phyloP scores from a whole-genome alignment of 345 rosid genomes.

The Citropsis articulata region DNA sequence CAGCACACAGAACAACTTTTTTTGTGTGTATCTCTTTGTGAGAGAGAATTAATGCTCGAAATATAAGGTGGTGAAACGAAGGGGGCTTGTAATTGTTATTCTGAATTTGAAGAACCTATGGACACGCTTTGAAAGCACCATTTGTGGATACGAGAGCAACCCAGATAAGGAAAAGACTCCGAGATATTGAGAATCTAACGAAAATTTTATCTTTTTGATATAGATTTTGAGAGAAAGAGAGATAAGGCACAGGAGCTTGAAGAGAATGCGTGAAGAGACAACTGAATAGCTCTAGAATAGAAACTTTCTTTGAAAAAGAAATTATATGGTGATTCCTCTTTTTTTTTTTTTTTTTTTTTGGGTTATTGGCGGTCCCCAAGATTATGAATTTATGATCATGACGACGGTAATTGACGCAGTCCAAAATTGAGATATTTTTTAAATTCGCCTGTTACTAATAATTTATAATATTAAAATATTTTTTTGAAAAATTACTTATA shows the following conservation, averaged over 20 bases:
- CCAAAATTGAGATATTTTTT: neutral
- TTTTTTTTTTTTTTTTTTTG: neutral
- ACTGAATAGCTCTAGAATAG: neutral
- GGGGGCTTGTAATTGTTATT: neutral
- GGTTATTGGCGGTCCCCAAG: neutral
- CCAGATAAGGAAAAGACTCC: neutral
- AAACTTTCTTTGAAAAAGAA: neutral
- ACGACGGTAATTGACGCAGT: neutral
- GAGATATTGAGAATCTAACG: slow-evolving; percentile 3
- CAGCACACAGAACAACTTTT: slow-evolving; percentile 15
- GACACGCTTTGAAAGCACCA: slow-evolving; percentile 50
- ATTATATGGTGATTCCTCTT: neutral
- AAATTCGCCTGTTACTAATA: no score
- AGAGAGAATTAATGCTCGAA: slow-evolving; percentile 12
- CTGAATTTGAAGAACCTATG: slow-evolving; percentile 82
- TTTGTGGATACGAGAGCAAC: slow-evolving; percentile 41
- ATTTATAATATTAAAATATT: no score
- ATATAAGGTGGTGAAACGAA: neutral
- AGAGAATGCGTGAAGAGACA: neutral
- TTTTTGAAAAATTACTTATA: no score
- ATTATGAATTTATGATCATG: neutral
- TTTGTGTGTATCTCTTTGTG: neutral
- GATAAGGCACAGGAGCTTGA: neutral
- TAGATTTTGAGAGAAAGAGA: neutral
- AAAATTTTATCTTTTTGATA: neutral